A percentile compares a stretch with the other conserved stretches of the same genome.
These are phyloP conservation scores for Hanseniaspora lachancei DNA, from an alignment of 805 yeast genomes.

Conservation along the genomic window DNA sequence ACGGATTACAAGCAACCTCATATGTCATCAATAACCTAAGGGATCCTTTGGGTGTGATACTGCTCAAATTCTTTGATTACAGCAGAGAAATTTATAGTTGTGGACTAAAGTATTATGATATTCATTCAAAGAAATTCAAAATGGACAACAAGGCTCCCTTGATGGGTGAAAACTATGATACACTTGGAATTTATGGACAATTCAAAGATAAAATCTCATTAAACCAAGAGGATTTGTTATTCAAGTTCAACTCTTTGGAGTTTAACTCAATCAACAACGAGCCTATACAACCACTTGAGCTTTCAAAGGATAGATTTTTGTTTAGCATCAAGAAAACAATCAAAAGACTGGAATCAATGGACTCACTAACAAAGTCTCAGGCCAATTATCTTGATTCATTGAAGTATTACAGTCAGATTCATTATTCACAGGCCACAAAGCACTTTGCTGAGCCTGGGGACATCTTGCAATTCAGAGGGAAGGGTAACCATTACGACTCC, in stretches of 20 bases:
- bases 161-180: constrained; percentile 8
- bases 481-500: constrained; percentile 41
- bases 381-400: constrained; percentile 27
- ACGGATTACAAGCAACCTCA: constrained; percentile 22
- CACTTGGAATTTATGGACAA: neutral
- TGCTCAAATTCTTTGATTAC: constrained; percentile 15
- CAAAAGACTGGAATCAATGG: constrained; percentile 19
- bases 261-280: neutral
- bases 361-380: constrained; percentile 20
- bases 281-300: neutral
- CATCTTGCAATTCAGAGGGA: constrained; percentile 17
- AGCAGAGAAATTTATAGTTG: neutral
- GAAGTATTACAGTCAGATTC: constrained; percentile 22
- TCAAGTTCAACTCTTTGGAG: neutral
- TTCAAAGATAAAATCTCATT: neutral
- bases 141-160: neutral
- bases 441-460: constrained; percentile 27
- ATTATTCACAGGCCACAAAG: constrained; percentile 28
- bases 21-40: constrained; percentile 16
- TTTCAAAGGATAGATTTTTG: neutral
- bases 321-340: constrained; percentile 22
- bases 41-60: constrained; percentile 22
- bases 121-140: neutral
- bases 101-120: neutral
- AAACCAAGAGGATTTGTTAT: neutral